Evolutionary conservation across 2,329 filamentous ascomycete genomes (phyloP), one percentile per base, ranked within the genome.

Genomic region (Penicillium brevicompactum): DNA sequence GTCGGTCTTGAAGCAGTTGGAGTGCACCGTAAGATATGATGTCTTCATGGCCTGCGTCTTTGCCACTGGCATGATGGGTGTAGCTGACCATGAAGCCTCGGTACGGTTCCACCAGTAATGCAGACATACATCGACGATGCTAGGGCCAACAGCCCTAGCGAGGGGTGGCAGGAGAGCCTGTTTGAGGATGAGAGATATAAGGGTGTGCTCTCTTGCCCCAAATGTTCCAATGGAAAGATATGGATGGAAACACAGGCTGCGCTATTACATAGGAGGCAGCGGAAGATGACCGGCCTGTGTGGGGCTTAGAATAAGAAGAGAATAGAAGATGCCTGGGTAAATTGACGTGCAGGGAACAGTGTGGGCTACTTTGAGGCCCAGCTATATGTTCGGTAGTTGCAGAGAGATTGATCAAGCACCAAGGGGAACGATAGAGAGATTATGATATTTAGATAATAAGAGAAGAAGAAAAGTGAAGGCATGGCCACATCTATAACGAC

Each of bases 21-120:
- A 67, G 70, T 64, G 81, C 68, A 69, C 86, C 84, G 77, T 88
- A 89, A 66, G 82, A 76, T 73, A 87, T 83, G 71, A 84, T 79
- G 72, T 82, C 80, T 72, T 88, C 84, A 73, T 80, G 81, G 74
- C 87, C 85, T 81, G 76, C 81, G 82, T 78, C 85, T 77, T 79
- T 87, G 83, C 76, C 44, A 27, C 50, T 40, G 82, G 82, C 84
- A 78, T 88, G 87, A 74, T 85, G 80, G 78, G 86, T 82, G 79
- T 89, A 90, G 74, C 88, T 85, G 82, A 89, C 86, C 84, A 87
- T 84, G 82, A 88, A 88, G 80, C 87, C 84, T 82, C 86, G 84
- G 81, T 90, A 90, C 77, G 87, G 85, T 82, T 84, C 82, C 82
- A 85, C 86, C 84, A 89, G 84, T 80, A 84, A 88, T 83, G 79